Percentiles rank a stretch among this genome's conserved stretches.
phyloP scores from a whole-genome alignment of 345 rosid species.

The Populus davidiana region DNA sequence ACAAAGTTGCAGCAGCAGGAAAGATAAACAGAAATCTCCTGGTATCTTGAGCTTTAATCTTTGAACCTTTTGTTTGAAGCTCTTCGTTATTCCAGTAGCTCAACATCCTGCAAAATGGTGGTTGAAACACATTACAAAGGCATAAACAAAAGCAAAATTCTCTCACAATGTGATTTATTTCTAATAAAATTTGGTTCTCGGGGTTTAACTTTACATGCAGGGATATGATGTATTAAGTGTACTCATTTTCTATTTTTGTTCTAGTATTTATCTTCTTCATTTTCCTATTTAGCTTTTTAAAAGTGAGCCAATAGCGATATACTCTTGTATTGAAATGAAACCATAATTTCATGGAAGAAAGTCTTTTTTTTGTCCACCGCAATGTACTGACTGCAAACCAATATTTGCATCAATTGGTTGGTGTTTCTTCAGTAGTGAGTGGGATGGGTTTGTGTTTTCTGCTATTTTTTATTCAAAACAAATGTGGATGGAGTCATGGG shows the following conservation, averaged over 20 bases:
- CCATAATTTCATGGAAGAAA: not conserved
- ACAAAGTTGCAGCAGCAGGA: constrained; percentile 26
- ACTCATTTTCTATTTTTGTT: not conserved
- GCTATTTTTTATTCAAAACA: too few species aligned
- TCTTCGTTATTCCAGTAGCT: not conserved
- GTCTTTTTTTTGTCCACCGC: not conserved
- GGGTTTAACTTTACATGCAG: not conserved
- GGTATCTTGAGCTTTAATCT: constrained; percentile 36
- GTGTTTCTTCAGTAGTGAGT: too few species aligned
- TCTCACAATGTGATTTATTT: not conserved
- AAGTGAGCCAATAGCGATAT: too few species aligned
- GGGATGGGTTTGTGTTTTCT: too few species aligned
- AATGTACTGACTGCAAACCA: too few species aligned
- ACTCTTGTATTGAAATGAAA: not conserved
- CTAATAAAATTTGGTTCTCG: not conserved
- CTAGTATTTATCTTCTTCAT: not conserved
- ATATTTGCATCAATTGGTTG: too few species aligned
- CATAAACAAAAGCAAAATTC: not conserved
- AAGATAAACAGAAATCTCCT: constrained; percentile 35
- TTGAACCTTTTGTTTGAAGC: not conserved
- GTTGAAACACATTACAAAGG: not conserved
- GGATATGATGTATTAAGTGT: not conserved
- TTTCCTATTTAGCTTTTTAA: not conserved
- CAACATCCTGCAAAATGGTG: not conserved
- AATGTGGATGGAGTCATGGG: too few species aligned